Percentiles rank a stretch among this genome's conserved stretches.
These are phyloP conservation scores for Aspergillus indologenus DNA, from an alignment of 495 filamentous ascomycete genomes.

Conservation along the genomic window DNA sequence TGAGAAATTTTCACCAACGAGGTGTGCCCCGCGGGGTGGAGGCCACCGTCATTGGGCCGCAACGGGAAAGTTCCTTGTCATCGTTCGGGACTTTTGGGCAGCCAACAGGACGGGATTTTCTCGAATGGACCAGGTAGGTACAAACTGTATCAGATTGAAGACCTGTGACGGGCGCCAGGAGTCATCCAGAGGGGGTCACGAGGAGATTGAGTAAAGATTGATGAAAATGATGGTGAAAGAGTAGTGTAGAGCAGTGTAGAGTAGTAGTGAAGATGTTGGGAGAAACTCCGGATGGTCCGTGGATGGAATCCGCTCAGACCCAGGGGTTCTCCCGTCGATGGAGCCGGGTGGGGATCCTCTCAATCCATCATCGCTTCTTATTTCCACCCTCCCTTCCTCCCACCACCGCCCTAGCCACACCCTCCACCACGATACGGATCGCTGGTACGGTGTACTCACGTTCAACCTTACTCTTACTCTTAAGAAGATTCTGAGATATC, in stretches of 20 bases:
- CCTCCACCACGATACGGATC: too few species aligned
- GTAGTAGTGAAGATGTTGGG: too few species aligned
- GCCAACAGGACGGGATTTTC: slow-evolving; percentile 7
- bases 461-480: not conserved
- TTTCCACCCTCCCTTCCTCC: slow-evolving; percentile 7
- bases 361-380: not conserved
- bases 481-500: too few species aligned
- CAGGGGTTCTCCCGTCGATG: slow-evolving; percentile 12
- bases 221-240: not conserved
- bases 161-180: not conserved
- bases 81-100: slow-evolving; percentile 22
- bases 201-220: slow-evolving; percentile 6
- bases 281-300: slow-evolving; percentile 5
- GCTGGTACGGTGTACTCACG: not conserved
- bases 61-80: slow-evolving; percentile 12
- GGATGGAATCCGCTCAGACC: slow-evolving; percentile 10
- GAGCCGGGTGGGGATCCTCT: not conserved
- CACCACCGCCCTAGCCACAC: too few species aligned
- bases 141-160: slow-evolving; percentile 5
- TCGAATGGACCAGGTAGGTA: slow-evolving; percentile 8
- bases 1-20: slow-evolving; percentile 16
- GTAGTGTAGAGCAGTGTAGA: too few species aligned
- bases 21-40: slow-evolving; percentile 16
- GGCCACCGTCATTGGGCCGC: slow-evolving; percentile 23
- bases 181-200: not conserved